phyloP scores from a whole-genome alignment of 2,329 filamentous ascomycete species.

The Biscogniauxia mediterranea region DNA sequence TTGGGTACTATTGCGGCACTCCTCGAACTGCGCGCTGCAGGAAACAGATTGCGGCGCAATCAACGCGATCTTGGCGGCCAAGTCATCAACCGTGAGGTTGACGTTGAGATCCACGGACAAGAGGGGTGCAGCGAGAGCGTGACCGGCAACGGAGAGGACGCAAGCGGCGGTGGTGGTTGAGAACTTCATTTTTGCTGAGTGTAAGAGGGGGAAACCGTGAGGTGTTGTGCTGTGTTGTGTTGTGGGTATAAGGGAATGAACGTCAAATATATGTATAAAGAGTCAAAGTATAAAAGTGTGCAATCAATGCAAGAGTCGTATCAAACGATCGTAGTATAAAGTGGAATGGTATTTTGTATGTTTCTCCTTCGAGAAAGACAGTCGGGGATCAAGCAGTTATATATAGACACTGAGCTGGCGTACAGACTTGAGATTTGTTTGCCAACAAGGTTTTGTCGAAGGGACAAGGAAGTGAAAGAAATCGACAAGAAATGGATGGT shows the following conservation, averaged over 20 bases:
- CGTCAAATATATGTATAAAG: slow-evolving; percentile 6
- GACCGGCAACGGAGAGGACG: slow-evolving; percentile 27
- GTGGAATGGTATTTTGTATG: not conserved
- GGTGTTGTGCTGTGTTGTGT: slow-evolving; percentile 2
- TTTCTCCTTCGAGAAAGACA: not conserved
- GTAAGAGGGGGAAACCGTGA: not conserved
- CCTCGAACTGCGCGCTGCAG: slow-evolving; percentile 50
- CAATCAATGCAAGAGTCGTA: slow-evolving; percentile 4
- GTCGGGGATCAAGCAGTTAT: not conserved
- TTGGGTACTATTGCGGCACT: slow-evolving; percentile 65
- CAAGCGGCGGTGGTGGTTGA: slow-evolving; percentile 20
- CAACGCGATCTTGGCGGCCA: slow-evolving; percentile 46
- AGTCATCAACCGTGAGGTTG: slow-evolving; percentile 30
- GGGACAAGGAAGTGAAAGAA: not conserved
- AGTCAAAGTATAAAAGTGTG: slow-evolving; percentile 1
- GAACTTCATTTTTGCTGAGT: slow-evolving; percentile 28
- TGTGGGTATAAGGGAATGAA: slow-evolving; percentile 20
- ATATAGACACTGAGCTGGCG: slow-evolving; percentile 4
- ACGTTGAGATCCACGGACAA: slow-evolving; percentile 7
- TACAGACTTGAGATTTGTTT: slow-evolving; percentile 6
- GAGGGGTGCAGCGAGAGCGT: slow-evolving; percentile 25
- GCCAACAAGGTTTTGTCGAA: not conserved
- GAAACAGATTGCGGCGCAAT: slow-evolving; percentile 52
- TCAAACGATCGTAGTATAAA: slow-evolving; percentile 13
- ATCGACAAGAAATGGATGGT: not conserved